Evolutionary conservation across 106 monocot species (phyloP), one percentile per base, ranked within the genome.

Genomic region (Ottelia alismoides): DNA sequence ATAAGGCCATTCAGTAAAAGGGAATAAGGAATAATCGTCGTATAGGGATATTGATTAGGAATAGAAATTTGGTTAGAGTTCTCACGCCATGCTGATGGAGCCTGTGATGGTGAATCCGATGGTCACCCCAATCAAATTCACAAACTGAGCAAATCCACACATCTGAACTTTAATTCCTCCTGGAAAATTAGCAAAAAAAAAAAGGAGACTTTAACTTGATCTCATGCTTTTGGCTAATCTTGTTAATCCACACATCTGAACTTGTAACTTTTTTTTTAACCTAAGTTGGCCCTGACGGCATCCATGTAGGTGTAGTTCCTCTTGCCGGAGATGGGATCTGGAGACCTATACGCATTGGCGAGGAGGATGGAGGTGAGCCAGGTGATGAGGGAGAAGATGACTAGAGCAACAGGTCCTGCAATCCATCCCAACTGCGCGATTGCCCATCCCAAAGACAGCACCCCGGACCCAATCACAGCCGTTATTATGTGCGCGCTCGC

Each of bases 81-180:
- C 70, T 53, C 30, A 90, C 89, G 63, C 89, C 83, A 83, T 80
- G 70, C 89, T 90, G 23, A 80, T 90, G 45, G 80, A 74, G 22
- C 79, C 74, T 17, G 89, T 90, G 62, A 90, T 84, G 3, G 89
- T 80, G 60, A 80, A 90, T 19, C 89, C 89, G 16, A 90, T 66
- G 20, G 65, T 64, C 16, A 74, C 77, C 20, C 89, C 89, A 0
- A 90, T 53, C 2, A 90, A 77, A 61, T 84, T 84, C 47, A 54
- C 43, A 63, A 84, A 90, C 55, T 84, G 89, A 1, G 80, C 71
- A 17, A 84, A 12, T 9, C 73, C 72, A 51, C 84, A 90, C 0
- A 90, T 17, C 29, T 52, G 63, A 29, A 64, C 72, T 17, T 74
- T 71, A 29, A 57, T 12, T 12, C 58, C 77, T 11, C 89, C 89